Percentiles rank a stretch among this genome's conserved stretches.
These are phyloP conservation scores for Phanerochaete sordida DNA, from an alignment of 768 basidiomycete species.

Conservation along the genomic window DNA sequence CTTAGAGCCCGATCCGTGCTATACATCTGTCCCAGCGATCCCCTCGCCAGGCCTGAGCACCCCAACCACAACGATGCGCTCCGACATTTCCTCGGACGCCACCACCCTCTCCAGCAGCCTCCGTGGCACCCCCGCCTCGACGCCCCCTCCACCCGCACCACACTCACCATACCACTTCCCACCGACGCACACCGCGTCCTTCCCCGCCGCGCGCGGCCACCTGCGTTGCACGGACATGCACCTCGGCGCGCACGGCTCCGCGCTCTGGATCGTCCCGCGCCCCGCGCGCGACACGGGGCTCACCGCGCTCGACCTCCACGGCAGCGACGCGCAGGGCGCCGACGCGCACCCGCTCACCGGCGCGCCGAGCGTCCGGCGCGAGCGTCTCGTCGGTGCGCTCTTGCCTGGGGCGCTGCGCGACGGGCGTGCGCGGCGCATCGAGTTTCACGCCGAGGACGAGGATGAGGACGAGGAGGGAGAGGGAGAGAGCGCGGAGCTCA, in stretches of 20 bases:
- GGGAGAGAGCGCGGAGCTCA: not conserved
- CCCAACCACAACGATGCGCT: not conserved
- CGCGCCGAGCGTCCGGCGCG: slow-evolving; percentile 13
- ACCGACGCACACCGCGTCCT: slow-evolving; percentile 38
- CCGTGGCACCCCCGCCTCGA: too few relatives aligned
- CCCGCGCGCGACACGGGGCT: slow-evolving; percentile 40
- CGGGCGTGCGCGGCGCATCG: too few relatives aligned
- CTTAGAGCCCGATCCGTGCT: slow-evolving; percentile 34
- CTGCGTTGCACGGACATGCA: slow-evolving; percentile 52
- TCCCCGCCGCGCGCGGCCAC: slow-evolving; percentile 41
- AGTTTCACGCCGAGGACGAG: not conserved
- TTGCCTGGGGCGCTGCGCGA: slow-evolving; percentile 46
- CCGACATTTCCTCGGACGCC: not conserved
- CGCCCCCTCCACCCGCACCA: too few relatives aligned
- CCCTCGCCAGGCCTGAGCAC: not conserved
- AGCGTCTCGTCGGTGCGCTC: slow-evolving; percentile 44
- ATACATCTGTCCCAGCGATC: not conserved
- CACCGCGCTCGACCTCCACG: slow-evolving; percentile 23
- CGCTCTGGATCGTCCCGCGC: slow-evolving; percentile 59
- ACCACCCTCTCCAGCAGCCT: too few relatives aligned
- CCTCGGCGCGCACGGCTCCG: slow-evolving; percentile 54
- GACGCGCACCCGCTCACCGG: slow-evolving; percentile 5
- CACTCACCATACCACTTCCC: slow-evolving; percentile 43
- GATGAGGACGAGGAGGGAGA: not conserved
- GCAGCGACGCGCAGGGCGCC: slow-evolving; percentile 16